Conservation (phyloP, 345 rosid species). For the Eutrema yunnanense region DNA sequence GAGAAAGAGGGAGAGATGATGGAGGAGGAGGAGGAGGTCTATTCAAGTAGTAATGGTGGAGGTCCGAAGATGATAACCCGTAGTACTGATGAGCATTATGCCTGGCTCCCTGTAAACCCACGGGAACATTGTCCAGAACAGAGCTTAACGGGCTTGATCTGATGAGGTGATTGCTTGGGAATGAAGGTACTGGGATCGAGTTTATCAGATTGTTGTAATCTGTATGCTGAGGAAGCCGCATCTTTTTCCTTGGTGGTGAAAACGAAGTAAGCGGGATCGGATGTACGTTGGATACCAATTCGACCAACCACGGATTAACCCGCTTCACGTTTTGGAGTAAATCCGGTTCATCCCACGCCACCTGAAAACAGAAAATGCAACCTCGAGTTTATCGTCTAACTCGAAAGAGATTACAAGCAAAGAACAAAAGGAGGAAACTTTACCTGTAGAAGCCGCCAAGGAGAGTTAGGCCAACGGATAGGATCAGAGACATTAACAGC, state of each 20-base stretch:
- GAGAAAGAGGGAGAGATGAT: constrained; percentile 35
- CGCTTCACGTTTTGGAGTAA: constrained; percentile 91
- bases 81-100: constrained; percentile 69
- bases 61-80: constrained; percentile 69
- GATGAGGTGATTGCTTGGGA: constrained; percentile 51
- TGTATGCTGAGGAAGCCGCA: constrained; percentile 53
- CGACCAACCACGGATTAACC: constrained; percentile 94
- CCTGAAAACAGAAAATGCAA: constrained; percentile 39
- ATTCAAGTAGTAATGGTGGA: constrained; percentile 47
- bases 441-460: constrained; percentile 93
- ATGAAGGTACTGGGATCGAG: constrained; percentile 58
- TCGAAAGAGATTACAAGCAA: background rate
- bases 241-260: constrained; percentile 87
- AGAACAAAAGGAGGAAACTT: background rate
- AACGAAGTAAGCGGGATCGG: constrained; percentile 64
- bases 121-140: constrained; percentile 72
- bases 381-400: background rate
- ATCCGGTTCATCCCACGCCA: constrained; percentile 98
- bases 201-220: constrained; percentile 46
- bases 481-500: constrained; percentile 71
- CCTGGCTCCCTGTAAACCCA: constrained; percentile 99
- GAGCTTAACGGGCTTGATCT: constrained; percentile 58
- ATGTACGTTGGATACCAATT: constrained; percentile 73
- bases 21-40: constrained; percentile 48
- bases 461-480: constrained; percentile 82